Percentiles rank a stretch among this genome's conserved stretches.
Conservation (phyloP, 176 grass and related monocot genomes). For the Lolium perenne region DNA sequence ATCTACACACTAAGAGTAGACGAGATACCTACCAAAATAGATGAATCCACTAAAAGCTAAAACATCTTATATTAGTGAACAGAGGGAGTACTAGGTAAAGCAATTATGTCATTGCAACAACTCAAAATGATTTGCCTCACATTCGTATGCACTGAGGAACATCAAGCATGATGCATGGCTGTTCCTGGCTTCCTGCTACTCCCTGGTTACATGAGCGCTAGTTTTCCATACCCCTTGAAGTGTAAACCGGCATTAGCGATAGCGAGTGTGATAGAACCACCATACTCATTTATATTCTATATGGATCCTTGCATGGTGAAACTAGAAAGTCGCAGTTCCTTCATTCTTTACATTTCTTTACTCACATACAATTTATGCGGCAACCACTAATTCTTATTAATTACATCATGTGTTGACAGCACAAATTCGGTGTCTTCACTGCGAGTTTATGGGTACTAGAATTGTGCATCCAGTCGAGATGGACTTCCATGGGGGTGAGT, state of each 20-base stretch:
- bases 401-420: not conserved
- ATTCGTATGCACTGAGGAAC: not conserved
- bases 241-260: not conserved
- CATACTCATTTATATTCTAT: not conserved
- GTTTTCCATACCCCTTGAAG: slow-evolving; percentile 15
- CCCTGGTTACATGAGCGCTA: slow-evolving; percentile 18
- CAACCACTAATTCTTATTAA: not conserved
- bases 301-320: not conserved
- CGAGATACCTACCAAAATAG: no score
- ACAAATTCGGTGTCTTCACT: not conserved
- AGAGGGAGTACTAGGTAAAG: not conserved
- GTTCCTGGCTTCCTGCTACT: not conserved
- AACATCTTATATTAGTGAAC: no score
- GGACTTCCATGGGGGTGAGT: not conserved
- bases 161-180: no score
- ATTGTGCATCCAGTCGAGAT: not conserved
- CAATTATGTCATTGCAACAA: not conserved
- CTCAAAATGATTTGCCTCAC: not conserved
- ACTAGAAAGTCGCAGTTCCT: not conserved
- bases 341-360: not conserved
- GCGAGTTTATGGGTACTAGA: not conserved
- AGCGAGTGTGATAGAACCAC: not conserved
- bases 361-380: not conserved
- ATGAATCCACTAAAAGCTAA: no score
- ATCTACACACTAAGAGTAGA: no score